Conservation (phyloP, 768 basidiomycete genomes). For the Pulveroboletus sp. region DNA sequence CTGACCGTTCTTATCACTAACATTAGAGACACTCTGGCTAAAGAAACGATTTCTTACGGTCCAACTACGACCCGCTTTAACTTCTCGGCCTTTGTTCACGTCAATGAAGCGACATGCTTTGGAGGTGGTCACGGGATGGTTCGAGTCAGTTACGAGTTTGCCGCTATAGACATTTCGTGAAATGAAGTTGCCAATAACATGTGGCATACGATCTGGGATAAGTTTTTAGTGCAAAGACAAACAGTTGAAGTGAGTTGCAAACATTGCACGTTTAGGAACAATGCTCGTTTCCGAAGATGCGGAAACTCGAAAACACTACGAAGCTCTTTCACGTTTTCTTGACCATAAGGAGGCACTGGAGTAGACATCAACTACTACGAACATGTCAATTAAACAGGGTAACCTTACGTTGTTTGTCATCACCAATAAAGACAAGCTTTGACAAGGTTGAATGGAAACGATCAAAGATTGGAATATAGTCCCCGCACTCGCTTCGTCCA, state of each 20-base stretch:
- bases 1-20: slow-evolving; percentile 48
- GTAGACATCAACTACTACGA: slow-evolving; percentile 2
- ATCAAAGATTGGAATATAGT: slow-evolving; percentile 37
- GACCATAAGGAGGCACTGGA: slow-evolving; percentile 75
- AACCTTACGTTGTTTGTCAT: slow-evolving; percentile 35
- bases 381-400: background rate
- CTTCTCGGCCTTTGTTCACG: slow-evolving; percentile 32
- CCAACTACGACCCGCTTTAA: slow-evolving; percentile 33
- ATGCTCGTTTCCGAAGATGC: slow-evolving; percentile 47
- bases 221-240: background rate
- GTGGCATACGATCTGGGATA: slow-evolving; percentile 74
- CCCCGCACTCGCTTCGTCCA: slow-evolving; percentile 48
- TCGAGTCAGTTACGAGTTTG: slow-evolving; percentile 50
- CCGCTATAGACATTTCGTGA: slow-evolving; percentile 61
- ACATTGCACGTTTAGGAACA: slow-evolving; percentile 77
- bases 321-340: slow-evolving; percentile 63
- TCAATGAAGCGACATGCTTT: slow-evolving; percentile 40
- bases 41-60: slow-evolving; percentile 17
- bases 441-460: slow-evolving; percentile 24
- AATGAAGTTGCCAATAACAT: slow-evolving; percentile 68
- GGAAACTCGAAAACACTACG: slow-evolving; percentile 72
- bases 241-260: slow-evolving; percentile 18
- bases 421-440: slow-evolving; percentile 40
- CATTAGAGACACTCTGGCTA: slow-evolving; percentile 1
- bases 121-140: slow-evolving; percentile 50